These are phyloP conservation scores for Pestalotiopsis sp. DNA, from an alignment of 2,329 filamentous ascomycete genomes.

Conservation along the genomic window DNA sequence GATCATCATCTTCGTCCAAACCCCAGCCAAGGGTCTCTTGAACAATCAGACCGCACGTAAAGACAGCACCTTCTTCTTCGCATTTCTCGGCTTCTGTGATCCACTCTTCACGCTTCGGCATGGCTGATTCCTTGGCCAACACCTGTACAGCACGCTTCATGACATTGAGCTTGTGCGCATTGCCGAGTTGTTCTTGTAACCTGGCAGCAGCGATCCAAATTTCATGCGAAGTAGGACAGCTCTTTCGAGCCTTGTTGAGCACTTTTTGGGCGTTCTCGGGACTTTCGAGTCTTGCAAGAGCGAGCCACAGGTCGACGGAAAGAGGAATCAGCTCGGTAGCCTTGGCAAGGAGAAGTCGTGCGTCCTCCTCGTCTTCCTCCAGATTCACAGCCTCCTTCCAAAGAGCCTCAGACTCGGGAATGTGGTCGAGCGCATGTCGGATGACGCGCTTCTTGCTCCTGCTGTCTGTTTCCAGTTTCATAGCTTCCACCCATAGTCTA, in stretches of 20 bases:
- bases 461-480: conserved; percentile 83
- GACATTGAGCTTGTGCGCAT: conserved; percentile 79
- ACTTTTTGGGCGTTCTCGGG: conserved; percentile 93
- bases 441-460: conserved; percentile 91
- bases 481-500: conserved; percentile 90
- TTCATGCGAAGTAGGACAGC: conserved; percentile 88
- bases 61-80: conserved; percentile 84
- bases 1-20: conserved; percentile 93
- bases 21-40: conserved; percentile 91
- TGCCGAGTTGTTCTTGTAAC: conserved; percentile 84
- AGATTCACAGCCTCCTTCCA: conserved; percentile 98
- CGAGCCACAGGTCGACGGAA: conserved; percentile 94
- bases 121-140: conserved; percentile 86
- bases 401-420: conserved; percentile 92
- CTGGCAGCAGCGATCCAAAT: conserved; percentile 96
- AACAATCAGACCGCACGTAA: conserved; percentile 89
- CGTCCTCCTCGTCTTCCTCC: conserved; percentile 88
- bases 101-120: conserved; percentile 98
- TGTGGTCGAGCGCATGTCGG: conserved; percentile 86
- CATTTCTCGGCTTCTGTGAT: conserved; percentile 93
- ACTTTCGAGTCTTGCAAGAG: conserved; percentile 84
- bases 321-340: conserved; percentile 94
- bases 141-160: conserved; percentile 94
- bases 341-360: conserved; percentile 85
- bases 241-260: conserved; percentile 92